phyloP scores from a whole-genome alignment of 306 rosid species.

The Psophocarpus tetragonolobus region DNA sequence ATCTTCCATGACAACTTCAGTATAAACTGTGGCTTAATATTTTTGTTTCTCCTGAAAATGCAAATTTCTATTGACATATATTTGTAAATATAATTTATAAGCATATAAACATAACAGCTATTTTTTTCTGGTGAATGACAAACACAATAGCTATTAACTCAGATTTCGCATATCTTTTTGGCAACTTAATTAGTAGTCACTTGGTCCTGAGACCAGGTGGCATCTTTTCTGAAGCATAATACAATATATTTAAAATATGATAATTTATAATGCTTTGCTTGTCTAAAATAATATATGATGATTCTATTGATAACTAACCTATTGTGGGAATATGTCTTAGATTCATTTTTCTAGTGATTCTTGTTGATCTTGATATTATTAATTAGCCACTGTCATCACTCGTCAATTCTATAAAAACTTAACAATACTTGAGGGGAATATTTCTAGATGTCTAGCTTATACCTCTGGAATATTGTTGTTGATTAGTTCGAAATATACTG shows the following conservation, averaged over 20 bases:
- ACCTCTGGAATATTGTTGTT: not conserved
- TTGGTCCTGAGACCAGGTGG: not conserved
- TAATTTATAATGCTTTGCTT: not conserved
- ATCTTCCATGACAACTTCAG: not conserved
- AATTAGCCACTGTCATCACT: not conserved
- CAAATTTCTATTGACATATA: not conserved
- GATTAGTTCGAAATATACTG: not conserved
- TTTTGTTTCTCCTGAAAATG: not conserved
- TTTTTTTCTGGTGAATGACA: not conserved
- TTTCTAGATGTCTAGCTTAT: not conserved
- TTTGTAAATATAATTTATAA: not conserved
- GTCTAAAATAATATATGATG: not conserved
- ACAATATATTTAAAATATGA: not conserved
- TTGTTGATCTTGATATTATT: slow-evolving; percentile 2
- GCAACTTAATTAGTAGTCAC: not conserved
- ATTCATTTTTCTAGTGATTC: not conserved
- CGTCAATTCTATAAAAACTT: not conserved
- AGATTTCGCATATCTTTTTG: not conserved
- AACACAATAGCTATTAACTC: not conserved
- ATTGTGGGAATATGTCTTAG: not conserved
- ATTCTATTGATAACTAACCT: not conserved
- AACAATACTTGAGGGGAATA: not conserved
- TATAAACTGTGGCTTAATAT: not conserved
- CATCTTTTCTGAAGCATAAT: not conserved
- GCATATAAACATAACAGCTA: not conserved